phyloP scores from a whole-genome alignment of 2,329 filamentous ascomycete species.

The Metarhizium guizhouense region DNA sequence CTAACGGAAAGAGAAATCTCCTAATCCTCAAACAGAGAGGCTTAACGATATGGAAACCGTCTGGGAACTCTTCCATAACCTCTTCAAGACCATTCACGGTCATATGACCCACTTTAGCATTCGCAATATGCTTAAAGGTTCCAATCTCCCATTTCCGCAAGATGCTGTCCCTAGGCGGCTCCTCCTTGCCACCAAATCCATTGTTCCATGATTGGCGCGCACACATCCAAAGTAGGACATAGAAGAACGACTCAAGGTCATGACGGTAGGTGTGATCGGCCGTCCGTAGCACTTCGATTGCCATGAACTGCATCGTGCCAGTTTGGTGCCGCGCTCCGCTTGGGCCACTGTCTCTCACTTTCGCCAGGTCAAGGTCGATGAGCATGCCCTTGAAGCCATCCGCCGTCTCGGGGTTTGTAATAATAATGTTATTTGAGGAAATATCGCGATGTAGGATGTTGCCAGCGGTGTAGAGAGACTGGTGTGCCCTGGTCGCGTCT shows the following conservation, averaged over 20 bases:
- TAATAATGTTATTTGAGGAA: constrained; percentile 26
- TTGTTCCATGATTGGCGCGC: constrained; percentile 5
- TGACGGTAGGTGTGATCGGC: constrained; percentile 3
- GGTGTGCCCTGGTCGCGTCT: constrained; percentile 27
- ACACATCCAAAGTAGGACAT: neutral
- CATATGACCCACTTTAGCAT: constrained; percentile 7
- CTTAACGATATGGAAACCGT: constrained; percentile 9
- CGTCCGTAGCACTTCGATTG: constrained; percentile 20
- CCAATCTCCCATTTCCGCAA: constrained; percentile 8
- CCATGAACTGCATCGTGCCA: constrained; percentile 24
- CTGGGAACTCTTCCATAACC: constrained; percentile 11
- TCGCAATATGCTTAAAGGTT: constrained; percentile 6
- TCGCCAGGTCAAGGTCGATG: constrained; percentile 11
- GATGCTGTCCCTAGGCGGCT: neutral
- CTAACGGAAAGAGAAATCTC: constrained; percentile 5
- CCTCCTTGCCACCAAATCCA: neutral
- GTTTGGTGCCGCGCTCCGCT: constrained; percentile 15
- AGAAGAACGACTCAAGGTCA: too few relatives aligned
- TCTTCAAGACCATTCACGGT: constrained; percentile 4
- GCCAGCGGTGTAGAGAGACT: constrained; percentile 21
- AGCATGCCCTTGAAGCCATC: constrained; percentile 16
- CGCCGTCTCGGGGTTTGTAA: constrained; percentile 12
- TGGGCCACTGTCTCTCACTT: constrained; percentile 10
- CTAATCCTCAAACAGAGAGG: constrained; percentile 10
- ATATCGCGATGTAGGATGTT: neutral